Evolutionary conservation across 352 stramenopile genomes (phyloP).

Genomic region (Pythium phragmiticola): DNA sequence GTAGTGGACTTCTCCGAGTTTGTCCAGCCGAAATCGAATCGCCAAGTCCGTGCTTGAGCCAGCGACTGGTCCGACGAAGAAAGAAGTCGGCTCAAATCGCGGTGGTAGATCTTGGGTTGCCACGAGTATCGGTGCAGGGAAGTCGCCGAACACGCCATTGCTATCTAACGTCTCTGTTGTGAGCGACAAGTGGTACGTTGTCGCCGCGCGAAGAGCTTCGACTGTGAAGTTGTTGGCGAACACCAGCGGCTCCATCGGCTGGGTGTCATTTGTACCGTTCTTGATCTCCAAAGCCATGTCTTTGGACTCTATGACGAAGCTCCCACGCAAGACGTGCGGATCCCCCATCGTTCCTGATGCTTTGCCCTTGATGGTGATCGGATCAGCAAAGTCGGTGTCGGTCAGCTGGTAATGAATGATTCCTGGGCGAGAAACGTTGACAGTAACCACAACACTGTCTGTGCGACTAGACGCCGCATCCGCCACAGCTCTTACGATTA

Average conservation of each 20-base stretch:
- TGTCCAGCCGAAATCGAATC: constrained; percentile 53
- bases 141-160: constrained; percentile 69
- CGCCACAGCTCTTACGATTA: constrained; percentile 58
- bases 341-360: background rate
- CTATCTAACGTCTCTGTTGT: constrained; percentile 67
- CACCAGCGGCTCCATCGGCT: constrained; percentile 52
- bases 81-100: constrained; percentile 30
- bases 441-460: constrained; percentile 51
- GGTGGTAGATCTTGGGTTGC: constrained; percentile 55
- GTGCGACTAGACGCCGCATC: constrained; percentile 41
- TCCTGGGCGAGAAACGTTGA: constrained; percentile 65
- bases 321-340: constrained; percentile 50
- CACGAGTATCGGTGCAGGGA: constrained; percentile 67
- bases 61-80: constrained; percentile 36
- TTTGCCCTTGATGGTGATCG: constrained; percentile 37
- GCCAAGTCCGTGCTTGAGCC: constrained; percentile 50
- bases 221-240: constrained; percentile 65
- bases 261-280: constrained; percentile 73
- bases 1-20: constrained; percentile 76
- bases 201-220: constrained; percentile 35
- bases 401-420: constrained; percentile 74
- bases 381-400: constrained; percentile 76
- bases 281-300: constrained; percentile 67
- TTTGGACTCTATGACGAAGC: constrained; percentile 34
- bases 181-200: constrained; percentile 75